phyloP scores from a whole-genome alignment of 2,329 filamentous ascomycete species.

The Pyricularia pennisetigena region DNA sequence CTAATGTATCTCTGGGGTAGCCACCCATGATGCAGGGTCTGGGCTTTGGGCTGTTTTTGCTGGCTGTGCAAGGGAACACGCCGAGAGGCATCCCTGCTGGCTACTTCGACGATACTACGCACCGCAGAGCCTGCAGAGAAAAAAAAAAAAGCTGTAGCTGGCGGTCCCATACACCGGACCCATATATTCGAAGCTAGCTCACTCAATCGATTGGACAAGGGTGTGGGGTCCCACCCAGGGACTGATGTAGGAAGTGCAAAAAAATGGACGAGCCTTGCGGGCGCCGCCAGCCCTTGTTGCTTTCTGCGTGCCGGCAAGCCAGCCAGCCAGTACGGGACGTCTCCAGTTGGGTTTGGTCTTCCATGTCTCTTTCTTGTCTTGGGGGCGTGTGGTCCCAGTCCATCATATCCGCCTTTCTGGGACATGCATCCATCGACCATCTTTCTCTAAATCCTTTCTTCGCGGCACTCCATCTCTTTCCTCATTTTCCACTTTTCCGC shows the following conservation, averaged over 20 bases:
- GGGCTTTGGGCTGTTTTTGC: conserved; percentile 9
- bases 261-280: conserved; percentile 5
- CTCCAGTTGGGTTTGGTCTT: conserved; percentile 1
- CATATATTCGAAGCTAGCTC: neutral
- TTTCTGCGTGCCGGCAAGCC: conserved; percentile 1
- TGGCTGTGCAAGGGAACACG: conserved; percentile 26
- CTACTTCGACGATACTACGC: neutral
- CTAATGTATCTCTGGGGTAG: conserved; percentile 3
- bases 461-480: neutral
- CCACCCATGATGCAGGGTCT: conserved; percentile 3
- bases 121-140: neutral
- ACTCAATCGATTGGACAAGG: neutral
- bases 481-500: neutral
- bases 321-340: neutral
- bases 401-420: conserved; percentile 7
- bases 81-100: neutral
- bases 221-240: neutral
- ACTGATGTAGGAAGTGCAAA: conserved; percentile 1
- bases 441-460: conserved; percentile 1
- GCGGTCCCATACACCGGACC: neutral
- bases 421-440: conserved; percentile 5
- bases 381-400: neutral
- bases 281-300: conserved; percentile 4
- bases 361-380: conserved; percentile 1
- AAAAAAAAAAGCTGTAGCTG: neutral